phyloP scores from a whole-genome alignment of 2,329 filamentous ascomycete species.

The Fusarium sp. region DNA sequence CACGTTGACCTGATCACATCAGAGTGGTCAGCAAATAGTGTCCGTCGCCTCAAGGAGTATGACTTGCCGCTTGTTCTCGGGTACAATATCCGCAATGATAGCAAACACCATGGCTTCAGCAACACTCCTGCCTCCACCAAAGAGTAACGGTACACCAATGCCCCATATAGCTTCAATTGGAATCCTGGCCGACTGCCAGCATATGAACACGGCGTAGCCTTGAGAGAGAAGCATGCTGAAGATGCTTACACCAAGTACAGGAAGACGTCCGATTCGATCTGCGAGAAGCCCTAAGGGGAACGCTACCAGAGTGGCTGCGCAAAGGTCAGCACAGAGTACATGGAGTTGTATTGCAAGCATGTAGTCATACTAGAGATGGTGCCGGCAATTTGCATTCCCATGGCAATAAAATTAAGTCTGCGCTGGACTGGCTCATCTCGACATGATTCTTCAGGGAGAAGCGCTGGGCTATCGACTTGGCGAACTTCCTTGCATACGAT shows the following conservation, averaged over 20 bases:
- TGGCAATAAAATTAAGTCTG: conserved; percentile 38
- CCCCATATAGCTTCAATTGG: conserved; percentile 46
- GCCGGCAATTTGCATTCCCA: conserved; percentile 40
- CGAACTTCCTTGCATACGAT: conserved; percentile 42
- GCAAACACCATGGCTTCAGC: conserved; percentile 49
- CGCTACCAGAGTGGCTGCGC: conserved; percentile 39
- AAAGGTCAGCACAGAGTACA: background rate
- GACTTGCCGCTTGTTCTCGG: conserved; percentile 34
- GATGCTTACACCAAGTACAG: conserved; percentile 44
- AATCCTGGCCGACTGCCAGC: conserved; percentile 34
- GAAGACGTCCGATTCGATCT: conserved; percentile 44
- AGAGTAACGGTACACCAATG: conserved; percentile 35
- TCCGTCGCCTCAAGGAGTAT: background rate
- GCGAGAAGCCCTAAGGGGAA: conserved; percentile 42
- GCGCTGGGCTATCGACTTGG: background rate
- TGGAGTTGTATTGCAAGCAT: background rate
- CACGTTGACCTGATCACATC: conserved; percentile 35
- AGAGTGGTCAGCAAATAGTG: background rate
- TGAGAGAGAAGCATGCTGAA: conserved; percentile 44
- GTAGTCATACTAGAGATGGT: conserved; percentile 34
- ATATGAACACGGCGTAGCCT: conserved; percentile 38
- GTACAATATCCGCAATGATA: conserved; percentile 40
- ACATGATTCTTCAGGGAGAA: conserved; percentile 39
- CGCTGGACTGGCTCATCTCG: conserved; percentile 38
- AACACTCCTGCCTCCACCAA: conserved; percentile 46